phyloP scores from a whole-genome alignment of 2,329 filamentous ascomycete species.

The Fusarium nelsonii region DNA sequence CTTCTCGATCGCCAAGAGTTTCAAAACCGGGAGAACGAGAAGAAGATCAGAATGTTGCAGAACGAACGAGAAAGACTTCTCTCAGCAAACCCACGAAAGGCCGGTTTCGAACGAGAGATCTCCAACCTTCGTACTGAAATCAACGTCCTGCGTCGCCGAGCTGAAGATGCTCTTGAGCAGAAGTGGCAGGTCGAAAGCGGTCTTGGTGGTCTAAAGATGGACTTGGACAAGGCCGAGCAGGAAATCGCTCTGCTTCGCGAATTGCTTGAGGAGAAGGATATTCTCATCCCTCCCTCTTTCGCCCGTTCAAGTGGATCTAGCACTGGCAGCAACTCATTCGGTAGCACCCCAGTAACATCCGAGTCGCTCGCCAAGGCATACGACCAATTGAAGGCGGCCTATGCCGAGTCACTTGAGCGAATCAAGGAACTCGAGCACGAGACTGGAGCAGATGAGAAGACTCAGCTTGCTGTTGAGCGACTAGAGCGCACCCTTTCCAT shows the following conservation, averaged over 20 bases:
- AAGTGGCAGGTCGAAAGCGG: conserved; percentile 98
- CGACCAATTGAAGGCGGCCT: conserved; percentile 78
- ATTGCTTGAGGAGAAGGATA: conserved; percentile 85
- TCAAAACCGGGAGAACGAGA: conserved; percentile 85
- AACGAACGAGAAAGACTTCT: conserved; percentile 81
- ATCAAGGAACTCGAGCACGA: conserved; percentile 73
- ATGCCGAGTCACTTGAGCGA: conserved; percentile 73
- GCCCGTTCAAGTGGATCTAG: conserved; percentile 58
- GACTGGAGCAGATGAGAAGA: conserved; percentile 67
- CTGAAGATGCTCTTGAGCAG: conserved; percentile 93
- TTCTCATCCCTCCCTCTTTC: conserved; percentile 74
- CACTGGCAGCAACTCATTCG: conserved; percentile 45
- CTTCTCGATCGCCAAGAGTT: conserved; percentile 87
- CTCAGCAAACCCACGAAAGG: conserved; percentile 75
- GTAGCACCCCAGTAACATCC: conserved; percentile 69
- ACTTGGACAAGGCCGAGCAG: conserved; percentile 93
- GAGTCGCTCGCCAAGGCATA: conserved; percentile 81
- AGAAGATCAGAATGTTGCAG: conserved; percentile 82
- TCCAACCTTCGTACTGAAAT: conserved; percentile 84
- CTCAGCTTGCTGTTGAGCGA: conserved; percentile 70
- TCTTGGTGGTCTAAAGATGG: conserved; percentile 90
- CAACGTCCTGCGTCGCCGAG: conserved; percentile 82
- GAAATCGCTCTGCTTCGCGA: conserved; percentile 87
- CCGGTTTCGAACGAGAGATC: conserved; percentile 88
- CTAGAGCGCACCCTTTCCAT: conserved; percentile 77